Percentiles rank a stretch among this genome's conserved stretches.
These are phyloP conservation scores for Cytospora leucostoma DNA, from an alignment of 2,329 filamentous ascomycete genomes.

Conservation along the genomic window DNA sequence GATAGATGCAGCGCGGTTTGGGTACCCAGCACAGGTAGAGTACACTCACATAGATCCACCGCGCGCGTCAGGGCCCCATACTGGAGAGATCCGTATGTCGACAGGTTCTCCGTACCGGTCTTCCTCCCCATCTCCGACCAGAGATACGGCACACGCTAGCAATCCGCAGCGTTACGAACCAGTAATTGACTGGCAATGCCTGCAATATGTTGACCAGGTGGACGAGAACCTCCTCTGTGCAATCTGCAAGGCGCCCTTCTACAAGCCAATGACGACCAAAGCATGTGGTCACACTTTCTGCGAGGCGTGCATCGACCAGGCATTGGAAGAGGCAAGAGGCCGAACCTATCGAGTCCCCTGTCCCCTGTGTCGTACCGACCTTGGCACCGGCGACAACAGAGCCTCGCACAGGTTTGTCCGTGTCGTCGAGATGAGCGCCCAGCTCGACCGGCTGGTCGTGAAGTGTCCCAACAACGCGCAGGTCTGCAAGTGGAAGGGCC, in stretches of 20 bases:
- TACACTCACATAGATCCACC: not conserved
- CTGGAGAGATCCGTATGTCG: not conserved
- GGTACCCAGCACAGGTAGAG: not conserved
- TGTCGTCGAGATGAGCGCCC: slow-evolving; percentile 44
- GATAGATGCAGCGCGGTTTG: not conserved
- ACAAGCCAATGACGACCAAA: slow-evolving; percentile 59
- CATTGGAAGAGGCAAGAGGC: slow-evolving; percentile 28
- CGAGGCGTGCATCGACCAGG: slow-evolving; percentile 53
- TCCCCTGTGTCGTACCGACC: slow-evolving; percentile 58
- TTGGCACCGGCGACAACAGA: slow-evolving; percentile 33
- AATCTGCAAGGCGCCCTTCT: slow-evolving; percentile 59
- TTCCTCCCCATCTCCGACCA: not conserved
- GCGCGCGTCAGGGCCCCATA: not conserved
- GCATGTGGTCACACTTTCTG: slow-evolving; percentile 68
- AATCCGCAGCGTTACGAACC: not conserved
- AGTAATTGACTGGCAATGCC: slow-evolving; percentile 36
- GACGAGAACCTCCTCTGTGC: slow-evolving; percentile 42
- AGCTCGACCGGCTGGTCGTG: slow-evolving; percentile 61
- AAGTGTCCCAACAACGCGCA: slow-evolving; percentile 55
- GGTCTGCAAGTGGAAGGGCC: slow-evolving; percentile 53
- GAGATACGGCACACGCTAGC: not conserved
- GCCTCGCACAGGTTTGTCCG: slow-evolving; percentile 13
- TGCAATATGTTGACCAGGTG: slow-evolving; percentile 38
- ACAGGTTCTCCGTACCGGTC: not conserved
- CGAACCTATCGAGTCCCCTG: slow-evolving; percentile 48